phyloP scores from a whole-genome alignment of 768 basidiomycete species.

The Auricularia auricula-judae region DNA sequence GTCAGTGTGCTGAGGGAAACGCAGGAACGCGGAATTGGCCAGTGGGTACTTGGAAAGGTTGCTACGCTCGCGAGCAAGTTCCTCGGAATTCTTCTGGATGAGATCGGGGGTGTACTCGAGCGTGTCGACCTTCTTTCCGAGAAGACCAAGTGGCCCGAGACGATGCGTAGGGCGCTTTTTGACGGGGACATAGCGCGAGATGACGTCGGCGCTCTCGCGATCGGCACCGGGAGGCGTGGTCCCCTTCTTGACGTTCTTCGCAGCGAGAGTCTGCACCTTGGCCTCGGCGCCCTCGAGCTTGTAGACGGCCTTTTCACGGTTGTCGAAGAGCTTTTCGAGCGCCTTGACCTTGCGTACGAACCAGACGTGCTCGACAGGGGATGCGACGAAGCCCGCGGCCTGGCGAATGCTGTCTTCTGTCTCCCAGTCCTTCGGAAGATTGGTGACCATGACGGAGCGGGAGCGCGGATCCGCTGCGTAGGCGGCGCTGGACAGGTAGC shows the following conservation, averaged over 20 bases:
- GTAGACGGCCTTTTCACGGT: slow-evolving; percentile 7
- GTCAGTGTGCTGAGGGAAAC: slow-evolving; percentile 85
- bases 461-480: slow-evolving; percentile 1
- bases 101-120: slow-evolving; percentile 86
- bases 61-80: slow-evolving; percentile 41
- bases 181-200: slow-evolving; percentile 32
- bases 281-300: slow-evolving; percentile 87
- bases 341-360: slow-evolving; percentile 3
- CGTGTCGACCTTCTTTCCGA: slow-evolving; percentile 84
- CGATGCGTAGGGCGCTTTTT: slow-evolving; percentile 72
- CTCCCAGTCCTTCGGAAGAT: neutral
- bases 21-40: slow-evolving; percentile 70
- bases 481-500: slow-evolving; percentile 1
- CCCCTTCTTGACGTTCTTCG: slow-evolving; percentile 16
- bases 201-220: slow-evolving; percentile 30
- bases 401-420: slow-evolving; percentile 1
- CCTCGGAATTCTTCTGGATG: slow-evolving; percentile 44
- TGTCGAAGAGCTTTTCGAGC: slow-evolving; percentile 4
- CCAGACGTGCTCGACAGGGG: slow-evolving; percentile 4
- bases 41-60: slow-evolving; percentile 36
- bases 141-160: slow-evolving; percentile 51
- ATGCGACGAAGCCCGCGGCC: slow-evolving; percentile 1
- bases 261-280: slow-evolving; percentile 26
- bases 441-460: slow-evolving; percentile 5
- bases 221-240: slow-evolving; percentile 14